These are phyloP conservation scores for Claviceps capensis DNA, from an alignment of 2,329 filamentous ascomycete genomes.

Conservation along the genomic window DNA sequence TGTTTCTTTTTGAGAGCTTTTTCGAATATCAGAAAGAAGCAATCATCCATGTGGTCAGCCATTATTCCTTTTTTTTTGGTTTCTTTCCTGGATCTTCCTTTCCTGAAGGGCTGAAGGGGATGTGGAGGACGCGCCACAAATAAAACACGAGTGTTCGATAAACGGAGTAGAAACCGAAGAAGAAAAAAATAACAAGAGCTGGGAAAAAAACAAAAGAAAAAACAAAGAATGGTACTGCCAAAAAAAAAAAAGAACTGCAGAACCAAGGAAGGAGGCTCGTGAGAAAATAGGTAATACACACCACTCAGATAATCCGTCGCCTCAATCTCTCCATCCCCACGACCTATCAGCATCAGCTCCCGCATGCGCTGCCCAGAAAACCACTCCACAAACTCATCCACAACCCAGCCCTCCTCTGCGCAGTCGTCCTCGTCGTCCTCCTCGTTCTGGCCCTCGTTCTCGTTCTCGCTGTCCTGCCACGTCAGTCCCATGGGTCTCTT, in stretches of 20 bases:
- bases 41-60: not conserved
- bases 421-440: slow-evolving; percentile 47
- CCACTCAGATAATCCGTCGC: slow-evolving; percentile 58
- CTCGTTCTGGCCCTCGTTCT: not conserved
- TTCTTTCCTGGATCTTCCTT: no score
- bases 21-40: no score
- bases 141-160: no score
- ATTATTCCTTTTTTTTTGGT: not conserved
- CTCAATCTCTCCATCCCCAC: slow-evolving; percentile 50
- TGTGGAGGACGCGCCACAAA: no score
- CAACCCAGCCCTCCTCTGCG: slow-evolving; percentile 45
- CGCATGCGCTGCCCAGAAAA: slow-evolving; percentile 58
- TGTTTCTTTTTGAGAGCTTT: slow-evolving; percentile 80
- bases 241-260: not conserved
- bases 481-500: slow-evolving; percentile 53
- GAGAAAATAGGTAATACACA: slow-evolving; percentile 17
- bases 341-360: slow-evolving; percentile 71
- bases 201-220: no score
- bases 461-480: slow-evolving; percentile 32
- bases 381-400: slow-evolving; percentile 71
- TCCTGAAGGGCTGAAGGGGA: no score
- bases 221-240: no score
- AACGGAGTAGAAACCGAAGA: no score
- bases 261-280: not conserved
- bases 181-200: no score